Base-by-base conservation (phyloP, 805 yeast genomes). In the Phaffomyces opuntiae region DNA sequence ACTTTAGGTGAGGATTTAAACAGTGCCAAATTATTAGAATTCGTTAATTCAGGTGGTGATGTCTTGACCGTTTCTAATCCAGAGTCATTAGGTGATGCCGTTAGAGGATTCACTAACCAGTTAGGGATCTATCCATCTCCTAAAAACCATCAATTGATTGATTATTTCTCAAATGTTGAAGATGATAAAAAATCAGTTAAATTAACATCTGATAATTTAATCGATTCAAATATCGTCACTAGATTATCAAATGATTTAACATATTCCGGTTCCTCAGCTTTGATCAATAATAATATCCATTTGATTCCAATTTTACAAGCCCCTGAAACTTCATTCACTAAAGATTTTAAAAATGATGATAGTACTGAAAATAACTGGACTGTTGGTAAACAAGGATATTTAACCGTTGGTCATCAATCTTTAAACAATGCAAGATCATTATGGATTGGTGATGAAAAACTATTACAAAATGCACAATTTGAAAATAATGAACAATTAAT, bases 61-160 rank as follows among this genome's bases (percentile, higher is more conserved):
- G 61, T 93, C 9, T 57, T 93, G 16, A 76, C 81, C 13, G 69
- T 87, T 13, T 74, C 83, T 0, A 65, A 74, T 35, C 75, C 81
- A 21, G 51, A 55, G 9, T 77, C 75, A 16, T 57, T 73, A 14
- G 78, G 83, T 36, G 87, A 84, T 25, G 76, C 82, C 17, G 65
- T 84, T 32, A 78, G 87, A 49, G 67, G 75, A 3, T 82, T 84
- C 56, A 74, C 87, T 52, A 78, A 80, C 56, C 88, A 90, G 61
- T 66, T 90, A 52, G 99, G 96, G 31, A 81, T 93, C 43, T 77
- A 72, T 56, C 86, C 96, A 47, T 76, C 93, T 41, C 95, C 96
- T 48, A 84, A 79, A 59, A 82, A 79, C 42, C 80, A 77, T 61
- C 63, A 69, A 44, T 67, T 83, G 38, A 62, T 73, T 8, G 96